Conservation (phyloP, 371 early-diverging fungal species). For the Zychaea mexicana region DNA sequence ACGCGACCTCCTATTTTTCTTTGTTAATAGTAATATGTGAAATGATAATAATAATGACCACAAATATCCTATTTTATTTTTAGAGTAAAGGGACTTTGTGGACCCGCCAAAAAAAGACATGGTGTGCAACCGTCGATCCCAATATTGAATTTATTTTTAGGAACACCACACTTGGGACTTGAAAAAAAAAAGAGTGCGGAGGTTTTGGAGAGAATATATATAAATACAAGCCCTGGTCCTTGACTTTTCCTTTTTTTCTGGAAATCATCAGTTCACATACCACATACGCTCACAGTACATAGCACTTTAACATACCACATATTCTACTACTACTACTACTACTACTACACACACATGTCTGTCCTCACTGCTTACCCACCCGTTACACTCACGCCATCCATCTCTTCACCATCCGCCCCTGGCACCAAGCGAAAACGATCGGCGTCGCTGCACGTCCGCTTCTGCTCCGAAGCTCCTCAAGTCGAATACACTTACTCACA, state of each 20-base stretch:
- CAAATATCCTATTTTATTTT: slow-evolving; percentile 6
- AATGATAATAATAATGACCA: no score
- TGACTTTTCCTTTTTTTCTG: background rate
- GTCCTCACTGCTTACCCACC: slow-evolving; percentile 5
- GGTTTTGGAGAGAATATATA: background rate
- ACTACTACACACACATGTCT: slow-evolving; percentile 4
- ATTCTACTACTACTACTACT: background rate
- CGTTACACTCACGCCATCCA: background rate
- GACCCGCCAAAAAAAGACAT: slow-evolving; percentile 7
- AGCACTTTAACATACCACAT: no score
- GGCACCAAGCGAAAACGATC: slow-evolving; percentile 15
- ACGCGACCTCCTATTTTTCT: background rate
- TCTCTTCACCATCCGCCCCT: background rate
- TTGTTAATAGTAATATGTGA: no score
- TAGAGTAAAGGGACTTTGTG: background rate
- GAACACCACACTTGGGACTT: background rate
- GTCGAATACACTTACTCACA: slow-evolving; percentile 44
- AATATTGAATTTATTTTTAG: background rate
- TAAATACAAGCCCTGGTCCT: background rate
- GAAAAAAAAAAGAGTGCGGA: background rate
- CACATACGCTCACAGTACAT: no score
- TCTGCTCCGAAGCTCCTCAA: slow-evolving; percentile 32
- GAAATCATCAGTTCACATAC: no score
- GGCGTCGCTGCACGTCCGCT: slow-evolving; percentile 32
- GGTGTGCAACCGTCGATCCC: background rate